Percentiles rank a stretch among this genome's conserved stretches.
Conservation (phyloP, 2,329 filamentous ascomycete genomes). For the Aschersonia sp. region DNA sequence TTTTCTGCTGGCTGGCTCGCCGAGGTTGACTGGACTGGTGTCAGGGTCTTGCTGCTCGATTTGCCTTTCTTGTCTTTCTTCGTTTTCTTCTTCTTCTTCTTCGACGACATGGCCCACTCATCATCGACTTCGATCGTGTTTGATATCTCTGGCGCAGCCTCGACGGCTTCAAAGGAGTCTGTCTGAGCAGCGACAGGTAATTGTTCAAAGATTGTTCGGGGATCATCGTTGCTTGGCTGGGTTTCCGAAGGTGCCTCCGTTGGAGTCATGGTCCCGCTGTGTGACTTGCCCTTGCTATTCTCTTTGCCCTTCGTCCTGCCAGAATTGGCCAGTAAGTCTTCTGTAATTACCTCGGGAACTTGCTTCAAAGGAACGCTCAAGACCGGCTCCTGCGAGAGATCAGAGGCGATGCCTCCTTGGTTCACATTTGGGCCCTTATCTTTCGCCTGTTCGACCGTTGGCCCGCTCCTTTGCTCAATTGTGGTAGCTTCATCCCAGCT, state of each 20-base stretch:
- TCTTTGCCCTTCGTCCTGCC: slow-evolving; percentile 4
- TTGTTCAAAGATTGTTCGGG: too few species aligned
- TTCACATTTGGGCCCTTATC: too few species aligned
- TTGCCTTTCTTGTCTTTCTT: slow-evolving; percentile 4
- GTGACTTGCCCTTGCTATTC: slow-evolving; percentile 1
- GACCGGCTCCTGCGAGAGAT: background rate
- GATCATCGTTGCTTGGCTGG: background rate
- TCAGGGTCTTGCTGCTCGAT: background rate
- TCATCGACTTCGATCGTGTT: background rate
- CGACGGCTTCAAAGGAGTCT: background rate
- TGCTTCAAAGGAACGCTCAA: background rate
- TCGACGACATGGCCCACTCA: slow-evolving; percentile 1
- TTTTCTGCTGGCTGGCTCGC: background rate
- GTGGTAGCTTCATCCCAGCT: too few species aligned
- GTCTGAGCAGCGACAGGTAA: background rate
- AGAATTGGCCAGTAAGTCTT: background rate
- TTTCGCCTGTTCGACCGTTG: too few species aligned
- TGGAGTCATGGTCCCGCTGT: background rate
- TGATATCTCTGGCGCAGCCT: background rate
- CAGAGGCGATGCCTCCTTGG: background rate
- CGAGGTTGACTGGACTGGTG: background rate
- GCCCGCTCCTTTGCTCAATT: too few species aligned
- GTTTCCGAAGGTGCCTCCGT: background rate
- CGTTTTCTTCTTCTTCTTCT: slow-evolving; percentile 3
- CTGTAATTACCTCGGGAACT: background rate